Evolutionary conservation across 257 asterid species (phyloP), one percentile per base, ranked within the genome.

Genomic region (Catharanthus roseus): DNA sequence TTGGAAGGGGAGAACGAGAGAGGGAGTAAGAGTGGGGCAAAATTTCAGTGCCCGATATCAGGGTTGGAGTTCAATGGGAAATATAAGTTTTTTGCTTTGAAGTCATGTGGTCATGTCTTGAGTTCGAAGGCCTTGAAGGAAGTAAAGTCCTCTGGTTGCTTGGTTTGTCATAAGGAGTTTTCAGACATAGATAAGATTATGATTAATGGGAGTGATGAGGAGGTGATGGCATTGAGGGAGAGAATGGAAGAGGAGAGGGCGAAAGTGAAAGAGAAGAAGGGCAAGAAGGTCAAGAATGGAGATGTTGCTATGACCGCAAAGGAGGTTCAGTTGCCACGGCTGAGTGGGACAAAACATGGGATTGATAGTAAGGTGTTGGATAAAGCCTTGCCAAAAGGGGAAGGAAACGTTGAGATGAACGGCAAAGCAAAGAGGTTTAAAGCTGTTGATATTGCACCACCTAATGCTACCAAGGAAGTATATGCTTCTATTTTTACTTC

Each of bases 401-500:
- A 73, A 51, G 70, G 67, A 4, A 81, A 80, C 51, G 60, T 69
- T 38, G 83, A 69, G 60, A 69, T 70, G 44, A 82, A 82, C 24
- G 85, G 80, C 19, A 66, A 82, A 21, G 72, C 16, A 51, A 93
- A 93, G 87, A 83, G 85, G 86, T 80, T 82, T 24, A 91, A 88
- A 84, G 87, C 93, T 9, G 78, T 77, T 64, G 88, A 83, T 75
- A 38, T 58, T 34, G 91, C 86, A 31, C 97, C 97, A 6, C 83
- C 86, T 56, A 81, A 86, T 78, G 95, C 97, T 3, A 95, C 85
- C 13, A 82, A 77, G 75, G 88, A 82, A 18, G 88, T 95, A 23
- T 91, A 95, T 77, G 91, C 88, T 0, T 95, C 97, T 6, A 78
- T 95, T 62, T 95, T 95, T 79, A 91, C 97, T 61, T 95, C 99